A percentile compares a stretch with the other conserved stretches of the same genome.
These are phyloP conservation scores for Starmerella apicola DNA, from an alignment of 805 yeast genomes.

Conservation along the genomic window DNA sequence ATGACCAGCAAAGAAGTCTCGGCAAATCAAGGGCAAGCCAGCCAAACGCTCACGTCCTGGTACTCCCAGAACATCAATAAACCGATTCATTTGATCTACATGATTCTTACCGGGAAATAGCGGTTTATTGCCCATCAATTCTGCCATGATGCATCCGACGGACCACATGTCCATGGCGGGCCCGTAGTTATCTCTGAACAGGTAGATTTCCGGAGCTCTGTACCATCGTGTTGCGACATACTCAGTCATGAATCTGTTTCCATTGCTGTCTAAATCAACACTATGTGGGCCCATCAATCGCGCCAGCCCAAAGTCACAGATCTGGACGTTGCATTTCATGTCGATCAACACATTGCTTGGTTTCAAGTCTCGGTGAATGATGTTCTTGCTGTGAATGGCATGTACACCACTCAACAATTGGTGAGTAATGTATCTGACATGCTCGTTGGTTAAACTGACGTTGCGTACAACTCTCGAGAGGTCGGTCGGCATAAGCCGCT, in stretches of 20 bases:
- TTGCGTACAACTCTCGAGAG: too few species aligned
- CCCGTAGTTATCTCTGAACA: slow-evolving; percentile 81
- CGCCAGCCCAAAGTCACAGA: too few species aligned
- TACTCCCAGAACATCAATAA: slow-evolving; percentile 77
- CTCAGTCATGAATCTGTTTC: slow-evolving; percentile 93
- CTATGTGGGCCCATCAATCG: too few species aligned
- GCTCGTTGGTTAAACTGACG: too few species aligned
- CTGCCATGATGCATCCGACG: slow-evolving; percentile 89
- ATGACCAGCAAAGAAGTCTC: too few species aligned
- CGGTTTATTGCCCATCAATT: slow-evolving; percentile 71
- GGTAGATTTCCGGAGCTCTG: slow-evolving; percentile 93
- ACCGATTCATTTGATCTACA: slow-evolving; percentile 73
- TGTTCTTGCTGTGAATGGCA: neutral
- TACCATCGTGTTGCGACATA: slow-evolving; percentile 97
- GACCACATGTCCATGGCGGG: slow-evolving; percentile 95
- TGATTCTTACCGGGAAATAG: slow-evolving; percentile 88
- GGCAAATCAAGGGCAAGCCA: too few species aligned
- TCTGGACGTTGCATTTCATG: too few species aligned
- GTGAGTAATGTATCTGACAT: too few species aligned
- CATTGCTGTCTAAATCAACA: too few species aligned
- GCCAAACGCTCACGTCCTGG: too few species aligned
- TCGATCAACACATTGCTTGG: neutral
- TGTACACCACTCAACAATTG: neutral
- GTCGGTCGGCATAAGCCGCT: too few species aligned
- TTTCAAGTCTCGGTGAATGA: neutral